Evolutionary conservation across 208 protist genomes (phyloP).

Genomic region (Crithidia expoeki): DNA sequence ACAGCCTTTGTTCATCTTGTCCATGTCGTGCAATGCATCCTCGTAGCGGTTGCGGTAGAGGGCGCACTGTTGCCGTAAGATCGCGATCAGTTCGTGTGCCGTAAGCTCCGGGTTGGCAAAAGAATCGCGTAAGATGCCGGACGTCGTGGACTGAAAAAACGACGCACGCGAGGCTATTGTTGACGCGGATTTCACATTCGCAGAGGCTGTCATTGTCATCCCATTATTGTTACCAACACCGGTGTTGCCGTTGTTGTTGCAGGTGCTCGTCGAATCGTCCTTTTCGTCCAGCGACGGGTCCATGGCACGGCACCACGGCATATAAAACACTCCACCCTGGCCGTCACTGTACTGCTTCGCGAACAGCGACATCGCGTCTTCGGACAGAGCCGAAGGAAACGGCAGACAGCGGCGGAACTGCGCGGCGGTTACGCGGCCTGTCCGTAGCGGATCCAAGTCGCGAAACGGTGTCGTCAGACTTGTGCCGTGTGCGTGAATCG

Average conservation of each 20-base stretch:
- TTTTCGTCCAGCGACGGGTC: constrained; percentile 37
- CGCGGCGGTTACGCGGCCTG: constrained; percentile 64
- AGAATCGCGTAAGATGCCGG: constrained; percentile 18
- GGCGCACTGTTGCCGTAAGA: constrained; percentile 71
- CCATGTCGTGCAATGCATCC: constrained; percentile 83
- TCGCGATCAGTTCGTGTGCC: constrained; percentile 52
- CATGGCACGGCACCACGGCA: constrained; percentile 75
- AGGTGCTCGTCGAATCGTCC: background rate
- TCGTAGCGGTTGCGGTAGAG: constrained; percentile 82
- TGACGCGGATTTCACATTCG: too few species aligned
- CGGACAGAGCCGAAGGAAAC: constrained; percentile 32
- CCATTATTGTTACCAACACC: too few species aligned
- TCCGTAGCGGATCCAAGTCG: constrained; percentile 80
- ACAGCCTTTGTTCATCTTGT: constrained; percentile 80
- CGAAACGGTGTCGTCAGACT: constrained; percentile 62
- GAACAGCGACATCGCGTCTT: constrained; percentile 47
- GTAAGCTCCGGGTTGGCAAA: constrained; percentile 43
- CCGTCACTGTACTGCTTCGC: constrained; percentile 78
- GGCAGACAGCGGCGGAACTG: constrained; percentile 78
- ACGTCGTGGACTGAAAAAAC: constrained; percentile 2
- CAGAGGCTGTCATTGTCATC: too few species aligned
- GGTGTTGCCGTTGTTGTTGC: background rate
- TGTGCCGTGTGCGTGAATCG: constrained; percentile 52
- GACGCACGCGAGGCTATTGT: background rate
- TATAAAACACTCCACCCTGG: constrained; percentile 73